These are phyloP conservation scores for Solanum chacoense DNA, from an alignment of 305 asterid genomes.

Conservation along the genomic window DNA sequence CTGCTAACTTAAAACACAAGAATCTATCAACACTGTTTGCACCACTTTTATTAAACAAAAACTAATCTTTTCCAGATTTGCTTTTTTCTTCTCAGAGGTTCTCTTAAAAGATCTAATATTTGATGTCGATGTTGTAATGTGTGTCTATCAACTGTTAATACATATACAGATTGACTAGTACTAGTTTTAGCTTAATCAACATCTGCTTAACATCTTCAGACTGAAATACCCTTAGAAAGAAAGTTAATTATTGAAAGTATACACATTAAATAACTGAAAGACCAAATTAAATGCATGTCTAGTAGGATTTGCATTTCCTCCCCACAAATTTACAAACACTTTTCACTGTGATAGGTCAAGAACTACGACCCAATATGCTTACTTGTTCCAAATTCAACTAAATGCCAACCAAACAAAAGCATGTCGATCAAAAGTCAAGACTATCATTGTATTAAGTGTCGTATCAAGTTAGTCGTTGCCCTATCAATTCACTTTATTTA, in stretches of 20 bases:
- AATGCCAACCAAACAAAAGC: background rate
- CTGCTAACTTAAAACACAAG: background rate
- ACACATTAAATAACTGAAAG: background rate
- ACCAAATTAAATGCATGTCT: background rate
- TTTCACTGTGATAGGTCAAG: slow-evolving; percentile 26
- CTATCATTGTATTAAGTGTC: background rate
- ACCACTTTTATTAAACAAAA: background rate
- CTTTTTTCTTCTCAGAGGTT: background rate
- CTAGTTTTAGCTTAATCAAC: background rate
- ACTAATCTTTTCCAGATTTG: background rate
- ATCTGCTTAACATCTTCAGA: background rate
- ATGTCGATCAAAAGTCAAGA: background rate
- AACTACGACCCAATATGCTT: background rate
- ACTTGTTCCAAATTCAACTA: background rate
- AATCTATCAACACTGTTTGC: background rate
- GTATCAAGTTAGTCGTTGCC: background rate
- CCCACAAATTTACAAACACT: slow-evolving; percentile 1
- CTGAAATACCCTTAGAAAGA: background rate
- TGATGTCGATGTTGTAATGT: background rate
- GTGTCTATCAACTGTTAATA: background rate
- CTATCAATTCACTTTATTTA: background rate
- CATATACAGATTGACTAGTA: background rate
- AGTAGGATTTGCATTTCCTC: background rate
- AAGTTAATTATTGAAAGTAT: background rate
- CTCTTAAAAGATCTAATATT: background rate